Percentiles rank a stretch among this genome's conserved stretches.
phyloP scores from a whole-genome alignment of 78 protist species.

The Isochrysis galbana region DNA sequence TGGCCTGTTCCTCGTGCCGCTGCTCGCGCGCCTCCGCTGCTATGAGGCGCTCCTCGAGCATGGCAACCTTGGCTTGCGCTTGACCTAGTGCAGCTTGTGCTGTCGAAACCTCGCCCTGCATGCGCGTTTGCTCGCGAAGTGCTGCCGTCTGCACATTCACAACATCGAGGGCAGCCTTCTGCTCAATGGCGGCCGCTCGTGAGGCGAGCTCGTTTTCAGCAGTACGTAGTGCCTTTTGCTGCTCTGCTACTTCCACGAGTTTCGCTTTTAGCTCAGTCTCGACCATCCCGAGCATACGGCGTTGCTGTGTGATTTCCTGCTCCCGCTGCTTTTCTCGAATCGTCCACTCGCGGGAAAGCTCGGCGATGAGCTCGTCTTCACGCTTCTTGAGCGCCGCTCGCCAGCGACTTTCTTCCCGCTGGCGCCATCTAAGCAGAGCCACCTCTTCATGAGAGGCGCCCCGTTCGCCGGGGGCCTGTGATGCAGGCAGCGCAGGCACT shows the following conservation, averaged over 20 bases:
- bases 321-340: background rate
- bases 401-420: background rate
- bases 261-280: background rate
- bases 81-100: background rate
- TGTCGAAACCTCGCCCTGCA: background rate
- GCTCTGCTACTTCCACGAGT: background rate
- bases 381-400: background rate
- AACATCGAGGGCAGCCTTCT: background rate
- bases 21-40: background rate
- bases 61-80: background rate
- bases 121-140: background rate
- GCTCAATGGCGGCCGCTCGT: background rate
- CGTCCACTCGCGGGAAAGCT: background rate
- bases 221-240: background rate
- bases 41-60: background rate
- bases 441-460: too few relatives aligned
- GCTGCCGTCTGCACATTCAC: too few relatives aligned
- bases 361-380: background rate
- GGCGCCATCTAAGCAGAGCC: background rate
- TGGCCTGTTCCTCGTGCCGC: background rate
- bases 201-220: background rate
- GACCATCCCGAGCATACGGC: background rate
- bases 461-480: too few relatives aligned
- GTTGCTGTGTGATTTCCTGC: background rate
- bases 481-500: background rate